A percentile compares a stretch with the other conserved stretches of the same genome.
Conservation (phyloP, 75 land plant species). For the Pinus taeda region DNA sequence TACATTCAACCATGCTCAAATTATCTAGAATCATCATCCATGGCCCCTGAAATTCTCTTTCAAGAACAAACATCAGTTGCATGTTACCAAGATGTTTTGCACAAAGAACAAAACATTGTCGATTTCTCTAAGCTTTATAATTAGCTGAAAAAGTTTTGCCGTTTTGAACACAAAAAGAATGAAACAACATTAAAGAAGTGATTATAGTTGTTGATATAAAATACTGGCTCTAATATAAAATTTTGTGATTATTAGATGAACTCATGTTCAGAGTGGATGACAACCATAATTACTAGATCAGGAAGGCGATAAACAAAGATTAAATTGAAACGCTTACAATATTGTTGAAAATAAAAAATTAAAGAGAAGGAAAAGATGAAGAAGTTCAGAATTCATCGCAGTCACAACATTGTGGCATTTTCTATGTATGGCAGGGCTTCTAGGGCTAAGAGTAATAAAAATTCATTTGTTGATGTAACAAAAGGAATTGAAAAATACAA, state of each 20-base stretch:
- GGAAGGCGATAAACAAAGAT: too few species aligned
- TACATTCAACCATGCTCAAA: too few species aligned
- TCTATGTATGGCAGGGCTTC: too few species aligned
- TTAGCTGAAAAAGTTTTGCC: background rate
- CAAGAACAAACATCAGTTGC: background rate
- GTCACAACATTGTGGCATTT: too few species aligned
- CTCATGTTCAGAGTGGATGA: slow-evolving; percentile 4
- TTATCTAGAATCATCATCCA: background rate
- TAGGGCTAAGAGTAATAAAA: too few species aligned
- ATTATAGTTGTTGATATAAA: background rate
- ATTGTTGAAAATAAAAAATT: too few species aligned
- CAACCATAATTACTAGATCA: slow-evolving; percentile 2
- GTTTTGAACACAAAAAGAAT: background rate
- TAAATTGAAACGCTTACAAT: too few species aligned
- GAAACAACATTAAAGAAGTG: background rate
- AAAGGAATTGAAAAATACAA: too few species aligned
- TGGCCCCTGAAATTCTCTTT: background rate
- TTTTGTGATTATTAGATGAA: background rate
- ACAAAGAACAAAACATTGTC: too few species aligned
- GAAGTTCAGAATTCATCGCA: too few species aligned
- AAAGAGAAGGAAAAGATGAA: too few species aligned
- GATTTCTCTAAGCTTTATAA: background rate
- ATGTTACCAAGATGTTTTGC: background rate
- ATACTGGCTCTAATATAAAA: background rate
- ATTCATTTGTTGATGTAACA: too few species aligned